Evolutionary conservation across 305 asterid species (phyloP).

Genomic region (Galium porrigens): DNA sequence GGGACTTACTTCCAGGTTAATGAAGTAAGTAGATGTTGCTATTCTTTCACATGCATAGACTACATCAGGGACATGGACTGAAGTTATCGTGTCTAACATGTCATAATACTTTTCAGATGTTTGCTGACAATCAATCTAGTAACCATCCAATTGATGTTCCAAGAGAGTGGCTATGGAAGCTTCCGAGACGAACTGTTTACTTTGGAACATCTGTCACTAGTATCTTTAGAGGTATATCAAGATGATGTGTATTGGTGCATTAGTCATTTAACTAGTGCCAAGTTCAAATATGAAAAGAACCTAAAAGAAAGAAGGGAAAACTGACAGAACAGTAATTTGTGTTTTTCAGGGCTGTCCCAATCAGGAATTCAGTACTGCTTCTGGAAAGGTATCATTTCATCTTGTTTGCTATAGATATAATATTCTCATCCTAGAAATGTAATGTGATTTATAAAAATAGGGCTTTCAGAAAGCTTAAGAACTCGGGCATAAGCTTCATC

Average conservation of each 20-base stretch:
- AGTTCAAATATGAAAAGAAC: constrained; percentile 3
- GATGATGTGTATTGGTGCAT: constrained; percentile 6
- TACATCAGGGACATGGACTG: background rate
- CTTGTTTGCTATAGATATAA: background rate
- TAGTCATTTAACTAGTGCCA: constrained; percentile 13
- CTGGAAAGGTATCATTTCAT: constrained; percentile 66
- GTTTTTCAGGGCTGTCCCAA: constrained; percentile 54
- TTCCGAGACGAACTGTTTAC: constrained; percentile 68
- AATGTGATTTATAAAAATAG: background rate
- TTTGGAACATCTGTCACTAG: constrained; percentile 80
- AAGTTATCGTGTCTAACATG: background rate
- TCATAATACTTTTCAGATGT: constrained; percentile 39
- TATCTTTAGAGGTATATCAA: constrained; percentile 56
- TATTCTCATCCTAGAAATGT: background rate
- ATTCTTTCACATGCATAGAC: background rate
- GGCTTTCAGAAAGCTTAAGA: background rate
- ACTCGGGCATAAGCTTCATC: background rate
- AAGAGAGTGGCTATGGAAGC: constrained; percentile 57
- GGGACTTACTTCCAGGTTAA: constrained; percentile 94
- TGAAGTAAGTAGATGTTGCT: constrained; percentile 36
- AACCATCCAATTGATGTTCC: constrained; percentile 61
- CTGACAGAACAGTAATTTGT: constrained; percentile 7
- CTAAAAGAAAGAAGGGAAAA: too few species aligned
- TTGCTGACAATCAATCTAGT: constrained; percentile 81
- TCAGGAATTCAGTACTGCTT: constrained; percentile 66